These are phyloP conservation scores for Boletus fagicola DNA, from an alignment of 768 basidiomycete genomes.

Conservation along the genomic window DNA sequence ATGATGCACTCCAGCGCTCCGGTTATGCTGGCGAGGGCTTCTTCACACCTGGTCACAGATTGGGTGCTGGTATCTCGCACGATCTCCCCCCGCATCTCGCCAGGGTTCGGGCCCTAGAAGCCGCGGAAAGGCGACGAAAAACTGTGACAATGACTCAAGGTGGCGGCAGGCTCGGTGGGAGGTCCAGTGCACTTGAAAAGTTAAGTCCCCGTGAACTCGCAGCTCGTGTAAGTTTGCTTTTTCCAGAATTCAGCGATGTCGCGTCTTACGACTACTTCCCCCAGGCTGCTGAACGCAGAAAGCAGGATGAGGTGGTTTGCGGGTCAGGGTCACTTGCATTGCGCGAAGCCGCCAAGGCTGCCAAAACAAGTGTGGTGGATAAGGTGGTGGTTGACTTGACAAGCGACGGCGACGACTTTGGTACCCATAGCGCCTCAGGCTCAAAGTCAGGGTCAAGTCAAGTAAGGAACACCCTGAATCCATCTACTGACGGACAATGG, in stretches of 20 bases:
- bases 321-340: conserved; percentile 56
- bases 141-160: conserved; percentile 44
- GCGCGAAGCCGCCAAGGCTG: conserved; percentile 67
- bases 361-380: conserved; percentile 59
- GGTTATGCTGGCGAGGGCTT: conserved; percentile 95
- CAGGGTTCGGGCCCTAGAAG: conserved; percentile 65
- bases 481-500: conserved; percentile 39
- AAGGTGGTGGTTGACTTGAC: conserved; percentile 60
- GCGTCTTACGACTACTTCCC: background rate
- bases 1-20: conserved; percentile 68
- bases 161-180: conserved; percentile 63
- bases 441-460: conserved; percentile 22
- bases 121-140: conserved; percentile 71
- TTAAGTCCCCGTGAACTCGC: conserved; percentile 70
- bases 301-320: conserved; percentile 72
- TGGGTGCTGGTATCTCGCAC: conserved; percentile 69
- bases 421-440: conserved; percentile 26
- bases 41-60: conserved; percentile 64
- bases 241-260: background rate
- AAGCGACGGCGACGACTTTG: conserved; percentile 21
- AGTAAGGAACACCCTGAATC: background rate
- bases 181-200: conserved; percentile 35
- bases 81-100: conserved; percentile 66
- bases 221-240: conserved; percentile 49
- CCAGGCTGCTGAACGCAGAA: conserved; percentile 85